phyloP scores from a whole-genome alignment of 805 yeast genomes.

The Candida ipomoeae region DNA sequence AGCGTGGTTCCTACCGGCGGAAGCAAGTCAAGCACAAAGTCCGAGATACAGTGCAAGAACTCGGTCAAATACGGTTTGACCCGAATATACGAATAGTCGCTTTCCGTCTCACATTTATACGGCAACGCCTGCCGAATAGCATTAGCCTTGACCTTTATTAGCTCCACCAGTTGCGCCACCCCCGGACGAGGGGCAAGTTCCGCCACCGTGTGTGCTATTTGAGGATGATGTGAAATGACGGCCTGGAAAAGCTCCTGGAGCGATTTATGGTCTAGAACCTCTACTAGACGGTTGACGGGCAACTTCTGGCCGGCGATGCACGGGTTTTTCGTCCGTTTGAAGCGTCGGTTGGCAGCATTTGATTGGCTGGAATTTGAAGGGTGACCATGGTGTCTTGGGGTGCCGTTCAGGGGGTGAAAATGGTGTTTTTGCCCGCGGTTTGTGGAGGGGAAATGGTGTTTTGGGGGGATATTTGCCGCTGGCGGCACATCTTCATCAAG shows the following conservation, averaged over 20 bases:
- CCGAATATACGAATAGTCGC: conserved; percentile 74
- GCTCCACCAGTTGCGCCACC: conserved; percentile 46
- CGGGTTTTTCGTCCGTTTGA: conserved; percentile 37
- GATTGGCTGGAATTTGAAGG: not conserved
- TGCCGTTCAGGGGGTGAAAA: conserved; percentile 1
- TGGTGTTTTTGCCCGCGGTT: not conserved
- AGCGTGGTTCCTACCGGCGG: conserved; percentile 65
- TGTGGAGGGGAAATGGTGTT: not conserved
- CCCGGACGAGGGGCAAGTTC: conserved; percentile 57
- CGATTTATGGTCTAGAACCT: conserved; percentile 57
- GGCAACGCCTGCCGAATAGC: conserved; percentile 54
- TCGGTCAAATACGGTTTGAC: conserved; percentile 66
- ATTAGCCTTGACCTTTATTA: conserved; percentile 45
- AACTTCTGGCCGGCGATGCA: conserved; percentile 54
- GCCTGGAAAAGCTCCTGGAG: conserved; percentile 50
- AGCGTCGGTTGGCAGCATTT: not conserved
- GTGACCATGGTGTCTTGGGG: not conserved
- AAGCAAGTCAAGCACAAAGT: conserved; percentile 65
- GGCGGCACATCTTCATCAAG: not conserved
- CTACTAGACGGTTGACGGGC: conserved; percentile 62
- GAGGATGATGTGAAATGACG: conserved; percentile 60
- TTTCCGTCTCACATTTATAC: conserved; percentile 64
- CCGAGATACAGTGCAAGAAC: conserved; percentile 66
- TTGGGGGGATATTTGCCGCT: not conserved
- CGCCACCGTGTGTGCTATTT: conserved; percentile 48